Evolutionary conservation across 2,329 filamentous ascomycete genomes (phyloP), one percentile per base, ranked within the genome.

Genomic region (Hypoxylon sp.): DNA sequence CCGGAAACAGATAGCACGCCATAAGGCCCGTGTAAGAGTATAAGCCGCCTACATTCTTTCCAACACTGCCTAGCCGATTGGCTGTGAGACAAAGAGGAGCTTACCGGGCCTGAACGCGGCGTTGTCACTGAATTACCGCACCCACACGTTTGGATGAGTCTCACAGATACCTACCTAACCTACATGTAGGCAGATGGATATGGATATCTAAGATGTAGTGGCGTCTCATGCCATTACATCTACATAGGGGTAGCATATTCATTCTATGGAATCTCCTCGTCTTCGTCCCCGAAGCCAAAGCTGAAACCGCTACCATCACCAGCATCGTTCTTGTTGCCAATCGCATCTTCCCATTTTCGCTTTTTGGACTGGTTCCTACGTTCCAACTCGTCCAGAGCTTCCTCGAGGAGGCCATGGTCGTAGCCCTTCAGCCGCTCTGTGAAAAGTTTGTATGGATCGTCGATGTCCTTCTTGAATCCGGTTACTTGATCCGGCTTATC

Each of bases 401-500:
- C 81, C 38, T 86, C 80, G 20, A 94, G 75, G n/a, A 92, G 71
- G 0, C 87, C 83, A 0, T 92, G 88, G 65, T 91, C 81, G 21
- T 79, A 73, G 48, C 83, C 79, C 48, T 76, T 74, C 71, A 98
- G 81, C 29, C 88, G 83, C 51, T 88, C 81, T 3, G 89, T 81
- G 71, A 98, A 97, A 3, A 92, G 78, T 5, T 82, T 81, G 73
- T 89, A 96, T 0, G 91, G 88, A 72, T 94, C 87, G 6, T 78
- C 76, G 2, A 97, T 81, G 11, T 87, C 83, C 26, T 85, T 85
- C 45, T 83, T 83, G 72, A 98, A 98, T 0, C 95, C 94, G 20
- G 91, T 95, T 1, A 97, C 88, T 70, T 96, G 92, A 56, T 94
- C 89, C 2, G 89, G 78, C 73, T 92, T 92, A 72, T 97, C 88